Conservation (phyloP, 495 filamentous ascomycete genomes). For the Aspergillus nanangensis region DNA sequence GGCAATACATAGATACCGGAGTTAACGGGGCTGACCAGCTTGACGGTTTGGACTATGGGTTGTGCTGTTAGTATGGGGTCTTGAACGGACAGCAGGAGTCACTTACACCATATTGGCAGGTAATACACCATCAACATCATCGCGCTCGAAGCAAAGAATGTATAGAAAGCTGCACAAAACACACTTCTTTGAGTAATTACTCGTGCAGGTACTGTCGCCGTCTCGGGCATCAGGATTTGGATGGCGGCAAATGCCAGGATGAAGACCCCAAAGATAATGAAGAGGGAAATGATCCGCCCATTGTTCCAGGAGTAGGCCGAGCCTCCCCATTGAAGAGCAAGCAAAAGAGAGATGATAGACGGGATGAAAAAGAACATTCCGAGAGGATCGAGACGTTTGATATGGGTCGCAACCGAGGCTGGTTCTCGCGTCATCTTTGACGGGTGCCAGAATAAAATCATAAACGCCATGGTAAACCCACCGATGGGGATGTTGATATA, state of each 20-base stretch:
- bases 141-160: background rate
- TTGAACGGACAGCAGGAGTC: background rate
- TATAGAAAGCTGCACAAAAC: background rate
- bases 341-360: background rate
- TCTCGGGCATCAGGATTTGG: background rate
- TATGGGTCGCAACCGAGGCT: background rate
- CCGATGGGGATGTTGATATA: constrained; percentile 59
- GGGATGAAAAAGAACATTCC: background rate
- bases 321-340: background rate
- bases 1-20: background rate
- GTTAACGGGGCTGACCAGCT: background rate
- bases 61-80: background rate
- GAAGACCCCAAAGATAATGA: background rate
- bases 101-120: background rate
- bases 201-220: background rate
- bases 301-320: background rate
- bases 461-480: constrained; percentile 36
- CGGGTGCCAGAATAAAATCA: constrained; percentile 12
- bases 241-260: background rate
- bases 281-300: background rate
- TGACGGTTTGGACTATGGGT: background rate
- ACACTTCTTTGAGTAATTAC: background rate
- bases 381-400: background rate
- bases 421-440: background rate
- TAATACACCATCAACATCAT: background rate